phyloP scores from a whole-genome alignment of 208 protist species.

The Leishmania lainsoni region DNA sequence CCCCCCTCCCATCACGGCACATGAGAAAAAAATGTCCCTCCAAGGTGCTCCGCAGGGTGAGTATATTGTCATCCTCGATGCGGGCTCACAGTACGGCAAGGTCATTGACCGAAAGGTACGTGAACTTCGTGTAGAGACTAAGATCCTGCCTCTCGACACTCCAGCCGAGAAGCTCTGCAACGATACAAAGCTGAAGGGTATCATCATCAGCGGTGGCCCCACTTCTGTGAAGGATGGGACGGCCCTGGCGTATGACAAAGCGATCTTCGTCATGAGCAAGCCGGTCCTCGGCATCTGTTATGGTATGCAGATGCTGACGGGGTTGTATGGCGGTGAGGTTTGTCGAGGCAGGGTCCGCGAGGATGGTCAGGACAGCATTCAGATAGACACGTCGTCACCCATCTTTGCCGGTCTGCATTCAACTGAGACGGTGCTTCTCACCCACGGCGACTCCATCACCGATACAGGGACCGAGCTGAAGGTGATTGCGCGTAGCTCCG shows the following conservation, averaged over 20 bases:
- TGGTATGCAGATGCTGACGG: constrained; percentile 96
- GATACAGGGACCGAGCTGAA: constrained; percentile 43
- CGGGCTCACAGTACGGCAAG: constrained; percentile 97
- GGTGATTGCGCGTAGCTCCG: constrained; percentile 67
- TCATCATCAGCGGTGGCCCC: constrained; percentile 97
- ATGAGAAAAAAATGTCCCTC: constrained; percentile 6
- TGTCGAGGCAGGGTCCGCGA: constrained; percentile 87
- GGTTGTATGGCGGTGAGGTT: constrained; percentile 89
- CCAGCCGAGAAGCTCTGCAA: constrained; percentile 41
- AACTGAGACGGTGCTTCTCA: constrained; percentile 91
- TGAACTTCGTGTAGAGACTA: constrained; percentile 93
- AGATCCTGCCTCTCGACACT: constrained; percentile 90
- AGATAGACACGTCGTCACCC: constrained; percentile 52
- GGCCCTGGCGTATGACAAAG: constrained; percentile 82
- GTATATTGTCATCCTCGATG: constrained; percentile 95
- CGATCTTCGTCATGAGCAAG: constrained; percentile 79
- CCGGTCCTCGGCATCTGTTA: constrained; percentile 98
- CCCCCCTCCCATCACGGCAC: background rate
- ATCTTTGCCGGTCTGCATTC: constrained; percentile 71
- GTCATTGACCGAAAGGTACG: constrained; percentile 96
- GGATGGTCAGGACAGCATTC: constrained; percentile 94
- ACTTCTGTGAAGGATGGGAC: constrained; percentile 86
- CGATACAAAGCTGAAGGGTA: constrained; percentile 72
- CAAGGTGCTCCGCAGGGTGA: constrained; percentile 33
- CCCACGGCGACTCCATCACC: constrained; percentile 93